Conservation (phyloP, 1,139 yeast species). For the Magnusiomyces sp. region DNA sequence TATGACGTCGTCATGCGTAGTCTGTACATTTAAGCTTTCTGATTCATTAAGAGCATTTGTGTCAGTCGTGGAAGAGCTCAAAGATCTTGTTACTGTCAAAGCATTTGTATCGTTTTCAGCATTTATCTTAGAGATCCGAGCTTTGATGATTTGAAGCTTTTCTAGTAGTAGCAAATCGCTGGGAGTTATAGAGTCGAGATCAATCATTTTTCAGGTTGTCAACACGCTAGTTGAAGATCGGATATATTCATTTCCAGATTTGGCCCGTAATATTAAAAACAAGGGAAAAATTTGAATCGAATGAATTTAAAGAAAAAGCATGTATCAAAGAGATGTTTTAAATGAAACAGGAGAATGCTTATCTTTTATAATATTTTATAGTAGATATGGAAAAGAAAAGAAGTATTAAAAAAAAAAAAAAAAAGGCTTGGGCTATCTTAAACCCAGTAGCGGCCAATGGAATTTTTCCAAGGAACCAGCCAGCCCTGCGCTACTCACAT, state of each 20-base stretch:
- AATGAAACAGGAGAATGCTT: not conserved
- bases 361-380: too few relatives aligned
- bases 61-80: too few relatives aligned
- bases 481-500: not conserved
- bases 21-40: too few relatives aligned
- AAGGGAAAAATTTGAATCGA: too few relatives aligned
- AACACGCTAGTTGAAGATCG: not conserved
- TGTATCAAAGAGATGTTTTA: too few relatives aligned
- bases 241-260: not conserved
- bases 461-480: too few relatives aligned
- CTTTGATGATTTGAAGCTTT: conserved; percentile 7
- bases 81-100: too few relatives aligned
- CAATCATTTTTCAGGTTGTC: not conserved
- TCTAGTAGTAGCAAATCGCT: conserved; percentile 8
- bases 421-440: too few relatives aligned
- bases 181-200: not conserved
- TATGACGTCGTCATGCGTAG: not conserved
- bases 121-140: not conserved
- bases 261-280: not conserved
- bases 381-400: not conserved
- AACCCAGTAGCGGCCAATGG: not conserved
- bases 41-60: too few relatives aligned
- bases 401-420: not conserved
- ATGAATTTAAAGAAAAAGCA: too few relatives aligned
- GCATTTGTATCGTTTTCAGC: not conserved